Percentiles rank a stretch among this genome's conserved stretches.
Conservation (phyloP, 768 basidiomycete species). For the Rubroboletus satanas region DNA sequence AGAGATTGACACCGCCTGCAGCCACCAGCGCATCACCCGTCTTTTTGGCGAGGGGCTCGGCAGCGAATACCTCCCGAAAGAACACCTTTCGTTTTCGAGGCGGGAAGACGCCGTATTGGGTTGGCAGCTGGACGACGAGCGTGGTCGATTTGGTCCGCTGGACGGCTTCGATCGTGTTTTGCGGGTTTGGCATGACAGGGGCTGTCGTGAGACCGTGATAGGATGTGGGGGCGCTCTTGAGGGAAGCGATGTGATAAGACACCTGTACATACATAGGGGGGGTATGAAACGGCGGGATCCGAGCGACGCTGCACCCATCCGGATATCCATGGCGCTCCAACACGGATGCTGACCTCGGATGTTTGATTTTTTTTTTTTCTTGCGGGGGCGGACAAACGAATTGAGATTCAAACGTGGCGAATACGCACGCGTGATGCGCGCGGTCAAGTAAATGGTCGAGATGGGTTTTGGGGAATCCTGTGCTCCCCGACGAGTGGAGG, state of each 20-base stretch:
- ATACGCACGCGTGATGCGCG: conserved; percentile 32
- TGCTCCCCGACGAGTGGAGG: conserved; percentile 49
- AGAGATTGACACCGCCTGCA: conserved; percentile 35
- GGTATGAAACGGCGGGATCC: conserved; percentile 25
- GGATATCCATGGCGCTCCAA: conserved; percentile 1
- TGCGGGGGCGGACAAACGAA: neutral
- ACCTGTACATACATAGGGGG: conserved; percentile 20
- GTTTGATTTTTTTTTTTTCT: no score
- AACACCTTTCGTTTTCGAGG: no score
- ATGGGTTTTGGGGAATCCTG: conserved; percentile 45
- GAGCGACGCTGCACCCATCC: conserved; percentile 8
- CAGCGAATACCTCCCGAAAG: conserved; percentile 36
- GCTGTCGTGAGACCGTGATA: conserved; percentile 7
- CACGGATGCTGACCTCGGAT: conserved; percentile 8
- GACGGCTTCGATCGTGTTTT: conserved; percentile 21
- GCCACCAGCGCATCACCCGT: conserved; percentile 34
- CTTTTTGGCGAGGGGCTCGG: conserved; percentile 36
- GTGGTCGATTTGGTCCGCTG: conserved; percentile 9
- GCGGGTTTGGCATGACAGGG: conserved; percentile 19
- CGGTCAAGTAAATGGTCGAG: conserved; percentile 29
- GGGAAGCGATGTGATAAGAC: conserved; percentile 7
- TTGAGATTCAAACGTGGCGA: neutral
- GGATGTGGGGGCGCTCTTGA: conserved; percentile 17
- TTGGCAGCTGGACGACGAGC: no score
- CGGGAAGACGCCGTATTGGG: no score